phyloP scores from a whole-genome alignment of 2,329 filamentous ascomycete genomes.

The Metarhizium robertsii region DNA sequence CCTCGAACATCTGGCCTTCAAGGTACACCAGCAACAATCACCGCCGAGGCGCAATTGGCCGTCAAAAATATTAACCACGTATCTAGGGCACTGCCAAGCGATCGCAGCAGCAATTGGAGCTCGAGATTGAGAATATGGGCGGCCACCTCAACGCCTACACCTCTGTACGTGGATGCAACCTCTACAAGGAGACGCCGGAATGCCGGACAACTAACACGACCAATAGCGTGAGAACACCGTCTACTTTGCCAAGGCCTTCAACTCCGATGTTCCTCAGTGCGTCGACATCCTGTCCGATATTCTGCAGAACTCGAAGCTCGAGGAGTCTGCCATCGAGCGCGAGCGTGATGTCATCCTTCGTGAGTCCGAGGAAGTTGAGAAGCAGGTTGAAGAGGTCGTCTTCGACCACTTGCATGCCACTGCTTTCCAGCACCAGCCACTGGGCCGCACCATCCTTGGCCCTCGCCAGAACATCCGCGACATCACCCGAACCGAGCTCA shows the following conservation, averaged over 20 bases:
- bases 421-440: constrained; percentile 90
- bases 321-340: constrained; percentile 84
- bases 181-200: constrained; percentile 13
- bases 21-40: constrained; percentile 50
- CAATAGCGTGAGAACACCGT: constrained; percentile 93
- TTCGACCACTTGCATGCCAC: constrained; percentile 99
- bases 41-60: neutral
- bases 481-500: constrained; percentile 84
- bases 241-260: constrained; percentile 99
- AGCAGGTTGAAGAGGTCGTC: constrained; percentile 98
- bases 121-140: constrained; percentile 99
- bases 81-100: constrained; percentile 79
- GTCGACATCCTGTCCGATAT: constrained; percentile 99
- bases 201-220: constrained; percentile 15
- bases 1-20: constrained; percentile 99
- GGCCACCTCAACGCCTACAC: constrained; percentile 99
- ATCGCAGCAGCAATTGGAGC: constrained; percentile 93
- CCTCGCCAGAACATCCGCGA: constrained; percentile 97
- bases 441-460: constrained; percentile 95
- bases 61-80: constrained; percentile 1
- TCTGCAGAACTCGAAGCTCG: constrained; percentile 98
- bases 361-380: constrained; percentile 99
- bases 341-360: constrained; percentile 98
- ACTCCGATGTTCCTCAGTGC: constrained; percentile 89
- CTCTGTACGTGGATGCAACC: constrained; percentile 58